These are phyloP conservation scores for Penicillium crustosum DNA, from an alignment of 2,329 filamentous ascomycete genomes.

Conservation along the genomic window DNA sequence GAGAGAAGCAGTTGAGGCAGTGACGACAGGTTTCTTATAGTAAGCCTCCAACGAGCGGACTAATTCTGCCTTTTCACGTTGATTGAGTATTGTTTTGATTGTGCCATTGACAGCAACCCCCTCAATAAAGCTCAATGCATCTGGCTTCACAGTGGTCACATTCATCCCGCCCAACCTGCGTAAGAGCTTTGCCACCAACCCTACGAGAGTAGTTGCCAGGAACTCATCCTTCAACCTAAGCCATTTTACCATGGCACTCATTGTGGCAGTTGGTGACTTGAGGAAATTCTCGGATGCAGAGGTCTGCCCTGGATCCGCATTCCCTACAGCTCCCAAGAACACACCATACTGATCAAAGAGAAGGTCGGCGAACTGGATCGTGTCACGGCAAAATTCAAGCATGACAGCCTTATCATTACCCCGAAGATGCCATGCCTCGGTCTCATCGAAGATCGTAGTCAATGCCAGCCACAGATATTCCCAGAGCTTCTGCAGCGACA, in stretches of 20 bases:
- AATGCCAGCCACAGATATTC: conserved; percentile 77
- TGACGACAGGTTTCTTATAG: conserved; percentile 47
- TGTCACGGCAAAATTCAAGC: conserved; percentile 90
- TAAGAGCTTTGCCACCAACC: conserved; percentile 80
- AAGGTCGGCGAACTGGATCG: conserved; percentile 87
- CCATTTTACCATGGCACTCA: conserved; percentile 77
- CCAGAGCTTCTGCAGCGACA: conserved; percentile 77
- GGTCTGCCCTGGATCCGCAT: conserved; percentile 43
- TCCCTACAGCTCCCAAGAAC: conserved; percentile 68
- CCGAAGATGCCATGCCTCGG: conserved; percentile 75
- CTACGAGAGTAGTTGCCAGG: conserved; percentile 77
- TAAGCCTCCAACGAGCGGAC: conserved; percentile 59
- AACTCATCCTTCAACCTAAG: conserved; percentile 85
- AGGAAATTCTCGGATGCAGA: conserved; percentile 57
- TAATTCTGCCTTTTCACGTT: conserved; percentile 82
- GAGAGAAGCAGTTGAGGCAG: conserved; percentile 41
- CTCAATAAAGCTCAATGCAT: conserved; percentile 63
- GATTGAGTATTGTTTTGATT: conserved; percentile 75
- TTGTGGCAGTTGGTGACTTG: conserved; percentile 62
- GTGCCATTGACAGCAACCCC: conserved; percentile 54
- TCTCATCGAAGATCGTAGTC: conserved; percentile 76
- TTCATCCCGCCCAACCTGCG: conserved; percentile 74
- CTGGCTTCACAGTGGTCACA: conserved; percentile 65
- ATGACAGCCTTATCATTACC: conserved; percentile 72
- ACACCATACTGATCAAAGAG: conserved; percentile 83